These are phyloP conservation scores for Handroanthus guayacan DNA, from an alignment of 257 asterid species.

Conservation along the genomic window DNA sequence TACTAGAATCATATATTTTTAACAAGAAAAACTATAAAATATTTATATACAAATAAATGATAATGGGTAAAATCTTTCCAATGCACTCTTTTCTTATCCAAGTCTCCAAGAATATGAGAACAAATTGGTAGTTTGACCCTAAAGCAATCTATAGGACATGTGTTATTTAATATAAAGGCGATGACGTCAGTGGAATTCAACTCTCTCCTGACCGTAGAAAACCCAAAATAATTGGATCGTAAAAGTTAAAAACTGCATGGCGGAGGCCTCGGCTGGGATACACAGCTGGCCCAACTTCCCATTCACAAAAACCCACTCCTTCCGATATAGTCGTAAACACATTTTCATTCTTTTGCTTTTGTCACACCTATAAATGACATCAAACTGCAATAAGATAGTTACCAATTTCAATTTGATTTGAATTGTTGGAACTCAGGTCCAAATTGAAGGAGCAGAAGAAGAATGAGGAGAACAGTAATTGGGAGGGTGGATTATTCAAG, in stretches of 20 bases:
- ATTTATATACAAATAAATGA: too few relatives aligned
- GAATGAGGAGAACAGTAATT: constrained; percentile 46
- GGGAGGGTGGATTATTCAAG: constrained; percentile 68
- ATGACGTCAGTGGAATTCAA: too few relatives aligned
- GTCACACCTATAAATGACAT: neutral
- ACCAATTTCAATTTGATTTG: neutral
- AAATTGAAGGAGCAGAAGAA: neutral
- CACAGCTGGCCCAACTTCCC: neutral
- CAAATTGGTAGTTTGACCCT: too few relatives aligned
- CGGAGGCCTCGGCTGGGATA: too few relatives aligned
- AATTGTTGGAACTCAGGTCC: neutral
- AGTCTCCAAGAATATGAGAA: too few relatives aligned
- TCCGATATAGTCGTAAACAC: neutral
- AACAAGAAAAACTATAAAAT: too few relatives aligned
- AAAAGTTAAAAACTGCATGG: constrained; percentile 32
- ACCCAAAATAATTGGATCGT: constrained; percentile 42
- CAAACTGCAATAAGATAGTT: neutral
- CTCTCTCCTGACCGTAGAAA: neutral
- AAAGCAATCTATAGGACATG: too few relatives aligned
- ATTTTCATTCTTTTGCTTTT: neutral
- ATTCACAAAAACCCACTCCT: neutral
- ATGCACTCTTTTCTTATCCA: too few relatives aligned
- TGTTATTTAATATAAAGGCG: too few relatives aligned
- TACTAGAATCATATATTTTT: too few relatives aligned
- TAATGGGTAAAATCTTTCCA: too few relatives aligned